Evolutionary conservation across 306 rosid species (phyloP), one percentile per base, ranked within the genome.

Genomic region (Macrotyloma uniflorum): DNA sequence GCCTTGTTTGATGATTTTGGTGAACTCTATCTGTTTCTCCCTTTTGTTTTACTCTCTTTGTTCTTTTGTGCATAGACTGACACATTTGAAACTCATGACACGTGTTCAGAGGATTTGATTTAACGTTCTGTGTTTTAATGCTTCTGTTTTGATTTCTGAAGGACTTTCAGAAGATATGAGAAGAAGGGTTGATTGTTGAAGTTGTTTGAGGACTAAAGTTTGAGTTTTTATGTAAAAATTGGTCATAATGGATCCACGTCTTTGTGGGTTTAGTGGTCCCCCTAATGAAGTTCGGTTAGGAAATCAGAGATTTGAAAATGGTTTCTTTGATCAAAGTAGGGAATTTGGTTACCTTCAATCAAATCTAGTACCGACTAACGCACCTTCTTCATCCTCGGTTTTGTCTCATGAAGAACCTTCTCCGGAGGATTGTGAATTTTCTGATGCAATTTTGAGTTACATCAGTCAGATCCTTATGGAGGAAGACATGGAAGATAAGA

Each of bases 381-480:
- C 85, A 4, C 86, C 86, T 20, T 76, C 88, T 20, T 76, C 88
- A 6, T 30, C 80, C 64, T 84, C 91, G 1, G 77, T 68, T 82
- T 79, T 77, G 69, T 83, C 80, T 47, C 89, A 74, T 0, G 97
- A 85, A 79, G 98, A 89, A 8, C 91, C 87, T 85, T 92, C 86
- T 23, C 87, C 79, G 1, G 99, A 96, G 80, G 97, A 93, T 5
- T 96, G 94, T 76, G 99, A 96, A 51, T 96, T 96, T 84, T 91
- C 98, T 19, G 97, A 96, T 90, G 80, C 85, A 3, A 87, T 91
- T 83, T 89, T 96, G 87, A 75, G 77, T 8, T 96, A 87, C 85
- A 96, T 96, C 58, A 91, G 66, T 85, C 96, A 91, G 86, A 96
- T 93, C 74, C 99, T 96, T 18, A 96, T 96, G 99, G 98, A 96